Conservation (phyloP, 1,139 yeast genomes). For the Kodamaea ohmeri region DNA sequence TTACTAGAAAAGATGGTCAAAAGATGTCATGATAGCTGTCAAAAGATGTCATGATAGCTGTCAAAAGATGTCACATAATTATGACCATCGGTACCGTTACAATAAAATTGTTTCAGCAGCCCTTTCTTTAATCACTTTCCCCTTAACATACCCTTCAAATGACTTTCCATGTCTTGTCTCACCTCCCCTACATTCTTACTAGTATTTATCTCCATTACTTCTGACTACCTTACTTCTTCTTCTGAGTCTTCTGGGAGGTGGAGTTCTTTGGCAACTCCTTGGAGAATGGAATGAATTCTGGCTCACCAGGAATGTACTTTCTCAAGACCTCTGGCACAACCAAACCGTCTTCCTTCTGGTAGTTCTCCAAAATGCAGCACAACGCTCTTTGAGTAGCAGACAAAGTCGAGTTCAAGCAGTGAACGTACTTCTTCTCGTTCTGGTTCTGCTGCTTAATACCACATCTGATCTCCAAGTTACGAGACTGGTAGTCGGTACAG, state of each 20-base stretch:
- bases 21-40: no score
- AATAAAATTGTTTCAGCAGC: no score
- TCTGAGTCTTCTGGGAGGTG: conserved; percentile 80
- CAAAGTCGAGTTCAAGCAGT: conserved; percentile 94
- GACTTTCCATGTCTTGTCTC: no score
- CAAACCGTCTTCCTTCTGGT: conserved; percentile 95
- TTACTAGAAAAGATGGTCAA: no score
- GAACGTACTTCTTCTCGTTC: conserved; percentile 96
- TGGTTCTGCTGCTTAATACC: conserved; percentile 96
- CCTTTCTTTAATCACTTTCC: no score
- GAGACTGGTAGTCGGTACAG: conserved; percentile 98
- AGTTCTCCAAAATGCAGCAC: conserved; percentile 95
- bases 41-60: no score
- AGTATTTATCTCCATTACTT: not conserved
- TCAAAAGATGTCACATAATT: no score
- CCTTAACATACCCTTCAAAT: no score
- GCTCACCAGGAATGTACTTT: conserved; percentile 96
- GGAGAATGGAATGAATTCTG: conserved; percentile 87
- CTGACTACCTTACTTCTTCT: conserved; percentile 29
- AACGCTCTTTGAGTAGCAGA: conserved; percentile 98
- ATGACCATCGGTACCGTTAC: no score
- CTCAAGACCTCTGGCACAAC: conserved; percentile 92
- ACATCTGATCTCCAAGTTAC: conserved; percentile 97
- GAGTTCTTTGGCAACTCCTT: conserved; percentile 94
- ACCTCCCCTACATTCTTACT: not conserved